A percentile compares a stretch with the other conserved stretches of the same genome.
Conservation (phyloP, 257 asterid genomes). For the Capsicum rhomboideum region DNA sequence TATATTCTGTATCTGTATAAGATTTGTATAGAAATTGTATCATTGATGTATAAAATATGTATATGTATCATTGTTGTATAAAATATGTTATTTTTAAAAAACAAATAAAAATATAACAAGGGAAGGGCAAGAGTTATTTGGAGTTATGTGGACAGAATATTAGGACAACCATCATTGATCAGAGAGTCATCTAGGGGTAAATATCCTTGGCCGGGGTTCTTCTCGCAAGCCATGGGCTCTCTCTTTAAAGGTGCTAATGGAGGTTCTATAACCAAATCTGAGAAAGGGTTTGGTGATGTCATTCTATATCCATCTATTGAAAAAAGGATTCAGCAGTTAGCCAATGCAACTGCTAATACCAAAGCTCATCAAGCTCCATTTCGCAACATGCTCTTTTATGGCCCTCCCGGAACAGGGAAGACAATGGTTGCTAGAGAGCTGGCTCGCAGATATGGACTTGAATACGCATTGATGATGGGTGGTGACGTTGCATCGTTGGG, state of each 20-base stretch:
- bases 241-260: conserved; percentile 35
- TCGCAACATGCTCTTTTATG: conserved; percentile 89
- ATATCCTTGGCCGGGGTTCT: conserved; percentile 90
- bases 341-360: conserved; percentile 80
- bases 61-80: no score
- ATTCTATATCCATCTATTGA: conserved; percentile 80
- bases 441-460: conserved; percentile 96
- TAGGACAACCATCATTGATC: conserved; percentile 93
- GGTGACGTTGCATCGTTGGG: conserved; percentile 98
- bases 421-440: conserved; percentile 99
- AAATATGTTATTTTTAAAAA: no score
- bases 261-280: conserved; percentile 30
- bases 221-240: conserved; percentile 43
- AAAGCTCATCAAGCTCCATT: conserved; percentile 90
- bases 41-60: no score
- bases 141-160: conserved; percentile 90
- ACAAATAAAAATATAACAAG: no score
- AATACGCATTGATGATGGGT: conserved; percentile 97
- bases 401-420: conserved; percentile 99
- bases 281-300: conserved; percentile 74
- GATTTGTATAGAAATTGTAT: no score
- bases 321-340: conserved; percentile 69
- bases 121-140: conserved; percentile 95
- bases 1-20: no score
- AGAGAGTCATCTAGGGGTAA: conserved; percentile 95